Conservation (phyloP, 2,329 filamentous ascomycete species). For the Juglanconis juglandina region DNA sequence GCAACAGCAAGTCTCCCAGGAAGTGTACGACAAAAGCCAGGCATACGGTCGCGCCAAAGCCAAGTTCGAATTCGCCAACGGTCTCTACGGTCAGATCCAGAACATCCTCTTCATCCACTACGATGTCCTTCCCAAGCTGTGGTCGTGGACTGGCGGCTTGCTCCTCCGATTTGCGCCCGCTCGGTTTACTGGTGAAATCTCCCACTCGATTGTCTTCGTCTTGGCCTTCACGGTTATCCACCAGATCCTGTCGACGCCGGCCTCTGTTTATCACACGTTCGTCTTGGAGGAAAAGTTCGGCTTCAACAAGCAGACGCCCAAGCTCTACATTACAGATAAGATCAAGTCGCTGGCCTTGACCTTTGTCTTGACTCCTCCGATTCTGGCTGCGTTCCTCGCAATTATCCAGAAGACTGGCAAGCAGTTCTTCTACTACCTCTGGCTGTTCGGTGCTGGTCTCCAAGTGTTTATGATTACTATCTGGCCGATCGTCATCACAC, state of each 20-base stretch:
- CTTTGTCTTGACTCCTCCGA: conserved; percentile 76
- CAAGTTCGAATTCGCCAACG: conserved; percentile 77
- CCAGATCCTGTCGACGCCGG: conserved; percentile 74
- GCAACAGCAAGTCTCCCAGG: conserved; percentile 79
- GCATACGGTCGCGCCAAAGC: conserved; percentile 95
- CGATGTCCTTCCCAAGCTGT: conserved; percentile 87
- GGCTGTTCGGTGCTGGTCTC: conserved; percentile 84
- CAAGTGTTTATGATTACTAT: conserved; percentile 95
- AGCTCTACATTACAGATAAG: conserved; percentile 84
- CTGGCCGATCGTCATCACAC: conserved; percentile 90
- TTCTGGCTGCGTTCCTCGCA: conserved; percentile 86
- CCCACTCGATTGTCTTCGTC: conserved; percentile 89
- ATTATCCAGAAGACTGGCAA: conserved; percentile 94
- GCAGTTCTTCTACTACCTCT: conserved; percentile 97
- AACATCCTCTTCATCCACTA: conserved; percentile 86
- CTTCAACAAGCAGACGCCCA: conserved; percentile 96
- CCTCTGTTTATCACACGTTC: conserved; percentile 88
- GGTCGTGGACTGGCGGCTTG: conserved; percentile 74
- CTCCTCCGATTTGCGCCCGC: conserved; percentile 71
- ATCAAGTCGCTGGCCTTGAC: conserved; percentile 85
- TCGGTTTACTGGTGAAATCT: conserved; percentile 85
- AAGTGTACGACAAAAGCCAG: conserved; percentile 92
- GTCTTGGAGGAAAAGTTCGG: conserved; percentile 95
- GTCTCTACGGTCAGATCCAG: conserved; percentile 81
- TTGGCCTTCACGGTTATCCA: conserved; percentile 81